phyloP scores from a whole-genome alignment of 257 asterid species.

The Solanum medicagineum region DNA sequence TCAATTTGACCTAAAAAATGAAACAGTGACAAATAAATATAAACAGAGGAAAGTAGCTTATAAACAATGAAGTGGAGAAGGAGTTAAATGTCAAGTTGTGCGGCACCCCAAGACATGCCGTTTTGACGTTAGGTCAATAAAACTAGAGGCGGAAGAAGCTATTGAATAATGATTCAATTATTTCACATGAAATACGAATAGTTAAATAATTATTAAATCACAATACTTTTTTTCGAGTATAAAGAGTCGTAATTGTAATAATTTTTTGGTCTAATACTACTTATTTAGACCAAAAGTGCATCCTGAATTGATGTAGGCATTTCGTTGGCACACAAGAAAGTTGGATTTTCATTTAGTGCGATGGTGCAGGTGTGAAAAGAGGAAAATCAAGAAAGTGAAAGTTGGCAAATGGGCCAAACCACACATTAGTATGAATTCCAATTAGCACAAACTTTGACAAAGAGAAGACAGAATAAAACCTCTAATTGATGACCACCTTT shows the following conservation, averaged over 20 bases:
- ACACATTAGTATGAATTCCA: neutral
- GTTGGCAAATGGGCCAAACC: neutral
- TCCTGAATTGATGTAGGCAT: neutral
- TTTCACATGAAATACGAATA: neutral
- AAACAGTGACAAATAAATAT: no score
- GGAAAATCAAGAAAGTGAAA: neutral
- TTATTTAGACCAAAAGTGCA: no score
- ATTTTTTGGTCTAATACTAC: no score
- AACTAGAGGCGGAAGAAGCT: neutral
- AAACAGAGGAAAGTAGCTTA: no score
- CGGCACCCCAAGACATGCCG: neutral
- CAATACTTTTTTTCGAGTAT: no score
- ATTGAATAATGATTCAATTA: neutral
- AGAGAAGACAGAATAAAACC: neutral
- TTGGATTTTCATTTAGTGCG: neutral
- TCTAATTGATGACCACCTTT: neutral
- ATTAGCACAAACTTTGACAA: neutral
- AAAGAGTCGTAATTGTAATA: no score
- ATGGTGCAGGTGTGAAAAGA: neutral
- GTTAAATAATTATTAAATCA: no score
- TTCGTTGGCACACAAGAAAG: neutral
- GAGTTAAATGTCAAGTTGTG: neutral
- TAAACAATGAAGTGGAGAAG: neutral
- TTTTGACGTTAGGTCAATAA: neutral
- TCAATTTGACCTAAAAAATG: no score